phyloP scores from a whole-genome alignment of 2,329 filamentous ascomycete species.

The Aspergillus sp. region DNA sequence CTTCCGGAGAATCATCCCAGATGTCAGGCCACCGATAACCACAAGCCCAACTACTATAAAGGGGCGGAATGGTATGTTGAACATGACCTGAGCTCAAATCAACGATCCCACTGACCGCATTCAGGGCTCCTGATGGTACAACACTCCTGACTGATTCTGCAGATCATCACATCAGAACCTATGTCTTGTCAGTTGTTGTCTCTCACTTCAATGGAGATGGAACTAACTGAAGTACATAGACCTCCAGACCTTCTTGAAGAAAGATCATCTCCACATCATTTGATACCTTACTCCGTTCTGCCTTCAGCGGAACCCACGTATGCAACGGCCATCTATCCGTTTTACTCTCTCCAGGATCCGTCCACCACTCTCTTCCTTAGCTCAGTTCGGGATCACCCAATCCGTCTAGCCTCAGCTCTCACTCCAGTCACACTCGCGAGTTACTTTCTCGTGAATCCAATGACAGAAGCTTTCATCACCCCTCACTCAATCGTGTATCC shows the following conservation, averaged over 20 bases:
- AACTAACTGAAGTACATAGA: slow-evolving; percentile 25
- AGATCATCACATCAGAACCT: slow-evolving; percentile 52
- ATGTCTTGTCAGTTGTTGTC: slow-evolving; percentile 47
- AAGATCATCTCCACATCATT: slow-evolving; percentile 28
- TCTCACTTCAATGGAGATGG: background rate
- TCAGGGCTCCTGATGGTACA: slow-evolving; percentile 56
- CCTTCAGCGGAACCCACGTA: slow-evolving; percentile 51
- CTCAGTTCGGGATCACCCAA: slow-evolving; percentile 54
- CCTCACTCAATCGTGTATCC: slow-evolving; percentile 57
- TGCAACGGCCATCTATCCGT: slow-evolving; percentile 55
- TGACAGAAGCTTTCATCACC: slow-evolving; percentile 57
- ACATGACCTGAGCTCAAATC: background rate
- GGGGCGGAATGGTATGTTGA: slow-evolving; percentile 43
- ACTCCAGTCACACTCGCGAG: slow-evolving; percentile 47
- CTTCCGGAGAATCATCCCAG: background rate
- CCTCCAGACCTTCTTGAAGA: slow-evolving; percentile 50
- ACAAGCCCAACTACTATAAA: slow-evolving; percentile 43
- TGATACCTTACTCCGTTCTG: slow-evolving; percentile 49
- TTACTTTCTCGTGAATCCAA: slow-evolving; percentile 56
- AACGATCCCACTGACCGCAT: background rate
- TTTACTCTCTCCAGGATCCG: slow-evolving; percentile 52
- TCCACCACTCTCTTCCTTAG: slow-evolving; percentile 52
- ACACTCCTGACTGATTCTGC: slow-evolving; percentile 55
- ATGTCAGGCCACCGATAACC: background rate
- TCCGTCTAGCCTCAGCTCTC: slow-evolving; percentile 56